phyloP scores from a whole-genome alignment of 305 asterid genomes.

The Striga hermonthica region DNA sequence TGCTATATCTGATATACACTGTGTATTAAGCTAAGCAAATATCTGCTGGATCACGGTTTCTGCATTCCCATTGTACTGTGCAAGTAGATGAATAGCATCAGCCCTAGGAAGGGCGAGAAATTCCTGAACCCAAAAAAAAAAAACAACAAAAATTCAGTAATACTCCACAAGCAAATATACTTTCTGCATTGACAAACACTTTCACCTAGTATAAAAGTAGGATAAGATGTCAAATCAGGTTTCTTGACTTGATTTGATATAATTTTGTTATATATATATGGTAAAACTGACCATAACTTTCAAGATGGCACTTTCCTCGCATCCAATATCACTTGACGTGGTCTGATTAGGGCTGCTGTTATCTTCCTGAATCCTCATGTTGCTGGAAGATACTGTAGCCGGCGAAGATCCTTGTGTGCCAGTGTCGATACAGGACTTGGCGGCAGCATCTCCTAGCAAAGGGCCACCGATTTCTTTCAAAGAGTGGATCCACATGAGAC shows the following conservation, averaged over 20 bases:
- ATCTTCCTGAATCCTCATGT: conserved; percentile 61
- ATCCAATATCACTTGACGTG: conserved; percentile 58
- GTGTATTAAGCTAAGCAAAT: conserved; percentile 46
- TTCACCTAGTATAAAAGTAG: too few relatives aligned
- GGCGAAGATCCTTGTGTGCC: conserved; percentile 77
- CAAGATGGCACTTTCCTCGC: conserved; percentile 83
- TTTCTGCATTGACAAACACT: too few relatives aligned
- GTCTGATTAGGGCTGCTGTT: conserved; percentile 67
- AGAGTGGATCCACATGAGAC: conserved; percentile 68
- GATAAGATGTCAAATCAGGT: too few relatives aligned
- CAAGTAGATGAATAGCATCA: conserved; percentile 93
- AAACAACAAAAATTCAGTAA: neutral
- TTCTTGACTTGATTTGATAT: too few relatives aligned
- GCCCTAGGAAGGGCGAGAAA: conserved; percentile 94
- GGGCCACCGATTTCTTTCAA: conserved; percentile 62
- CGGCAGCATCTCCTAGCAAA: conserved; percentile 52
- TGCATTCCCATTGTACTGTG: conserved; percentile 85
- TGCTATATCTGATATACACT: neutral
- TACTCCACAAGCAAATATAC: too few relatives aligned
- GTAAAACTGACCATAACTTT: conserved; percentile 84
- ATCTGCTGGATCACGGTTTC: conserved; percentile 93
- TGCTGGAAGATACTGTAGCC: conserved; percentile 59
- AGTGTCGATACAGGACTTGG: conserved; percentile 53
- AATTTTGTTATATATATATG: too few relatives aligned
- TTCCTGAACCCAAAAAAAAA: conserved; percentile 52